A percentile compares a stretch with the other conserved stretches of the same genome.
phyloP scores from a whole-genome alignment of 2,329 filamentous ascomycete genomes.

The Sclerotinia subarctica region DNA sequence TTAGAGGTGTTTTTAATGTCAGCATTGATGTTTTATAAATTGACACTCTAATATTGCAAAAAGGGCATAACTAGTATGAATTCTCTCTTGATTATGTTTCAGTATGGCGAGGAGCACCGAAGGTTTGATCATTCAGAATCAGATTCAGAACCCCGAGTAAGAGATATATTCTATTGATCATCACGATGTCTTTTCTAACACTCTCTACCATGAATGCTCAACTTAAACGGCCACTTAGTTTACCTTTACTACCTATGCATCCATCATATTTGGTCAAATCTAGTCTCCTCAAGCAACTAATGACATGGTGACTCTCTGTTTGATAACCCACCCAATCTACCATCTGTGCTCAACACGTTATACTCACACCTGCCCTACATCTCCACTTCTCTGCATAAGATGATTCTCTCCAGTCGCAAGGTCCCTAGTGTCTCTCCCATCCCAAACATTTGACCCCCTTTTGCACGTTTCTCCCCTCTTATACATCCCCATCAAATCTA shows the following conservation, averaged over 20 bases:
- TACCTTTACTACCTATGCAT: too few species aligned
- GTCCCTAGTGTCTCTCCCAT: neutral
- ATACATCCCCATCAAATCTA: neutral
- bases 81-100: neutral
- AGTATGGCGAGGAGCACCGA: neutral
- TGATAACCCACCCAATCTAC: neutral
- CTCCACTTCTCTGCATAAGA: slow-evolving; percentile 12
- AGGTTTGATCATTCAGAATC: too few species aligned
- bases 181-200: neutral
- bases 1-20: neutral
- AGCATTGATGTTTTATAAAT: neutral
- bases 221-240: neutral
- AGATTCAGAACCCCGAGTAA: too few species aligned
- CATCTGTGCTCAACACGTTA: neutral
- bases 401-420: neutral
- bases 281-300: too few species aligned
- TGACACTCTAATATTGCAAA: neutral
- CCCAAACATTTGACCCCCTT: too few species aligned
- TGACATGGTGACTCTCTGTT: too few species aligned
- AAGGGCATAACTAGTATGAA: too few species aligned
- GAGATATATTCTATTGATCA: neutral
- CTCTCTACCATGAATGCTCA: too few species aligned
- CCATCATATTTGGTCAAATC: too few species aligned
- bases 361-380: slow-evolving; percentile 11
- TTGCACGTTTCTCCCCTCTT: neutral